Base-by-base conservation (phyloP, 208 protist genomes). In the Trypanosoma lewisi region DNA sequence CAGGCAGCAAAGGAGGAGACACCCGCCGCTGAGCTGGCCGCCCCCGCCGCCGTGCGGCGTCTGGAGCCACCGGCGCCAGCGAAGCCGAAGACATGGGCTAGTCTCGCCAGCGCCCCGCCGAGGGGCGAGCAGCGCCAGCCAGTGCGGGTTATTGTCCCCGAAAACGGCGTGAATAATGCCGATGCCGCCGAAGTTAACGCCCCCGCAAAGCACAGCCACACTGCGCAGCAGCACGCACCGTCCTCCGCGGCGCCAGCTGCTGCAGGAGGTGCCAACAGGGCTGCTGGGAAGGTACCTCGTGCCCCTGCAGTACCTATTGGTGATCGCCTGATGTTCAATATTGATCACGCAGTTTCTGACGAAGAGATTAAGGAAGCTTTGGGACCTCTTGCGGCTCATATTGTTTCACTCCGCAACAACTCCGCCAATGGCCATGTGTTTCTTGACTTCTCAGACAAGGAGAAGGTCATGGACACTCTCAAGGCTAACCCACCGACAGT, bases 311-410 rank as follows among this genome's bases (percentile, higher is more conserved):
- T 73, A 45, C 45, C 83, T 30, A 69, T 87, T 37, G 89, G 85
- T 41, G 85, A 92, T 62, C 84, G 85, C 53, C 74, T 92, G 52
- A 90, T 95, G 83, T 92, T 95, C 80, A 92, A 80, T 66, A 89
- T 82, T 56, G 75, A 77, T 31, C 64, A 72, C 45, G 17, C 54
- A 27, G 83, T 91, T 28, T 88, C 76, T n/a, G 89, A 95, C 56
- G 81, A 92, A 6, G 89, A 95, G 63, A 83, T 95, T 67, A 75
- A 77, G 50, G 53, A 61, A 6, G 85, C 89, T 5, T 73, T 95
- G 31, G 85, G 89, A 5, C 28, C 70, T 6, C 34, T 88, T 39
- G 73, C 72, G 17, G 37, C 70, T 16, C 73, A 76, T 68, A 70
- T 95, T 37, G 78, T 91, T 11, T 95, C 89, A 2, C 83, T 95